Evolutionary conservation across 2,329 filamentous ascomycete genomes (phyloP), one percentile per base, ranked within the genome.

Genomic region (Stylonectria norvegica): DNA sequence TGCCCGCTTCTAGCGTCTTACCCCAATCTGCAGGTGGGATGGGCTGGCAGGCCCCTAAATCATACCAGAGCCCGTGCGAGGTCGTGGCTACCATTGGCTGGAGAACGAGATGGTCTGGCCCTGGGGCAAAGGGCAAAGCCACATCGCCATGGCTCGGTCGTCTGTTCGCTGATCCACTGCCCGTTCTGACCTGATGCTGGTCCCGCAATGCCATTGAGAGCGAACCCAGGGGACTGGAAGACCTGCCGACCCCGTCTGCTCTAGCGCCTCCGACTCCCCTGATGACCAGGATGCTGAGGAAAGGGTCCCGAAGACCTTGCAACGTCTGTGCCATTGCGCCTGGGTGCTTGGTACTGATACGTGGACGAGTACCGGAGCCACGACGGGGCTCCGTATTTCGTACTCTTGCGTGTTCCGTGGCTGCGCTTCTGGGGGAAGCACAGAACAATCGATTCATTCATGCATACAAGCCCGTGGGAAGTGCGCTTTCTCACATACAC

Each of bases 1-100:
- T 48, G 41, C 29, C 36, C 33, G 48, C 45, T 53, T 53, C 51
- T 53, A 45, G 50, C 42, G 44, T 48, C 43, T 52, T 53, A 42
- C 43, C 48, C 42, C 38, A 50, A 45, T 44, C 41, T 47, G 38
- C 36, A 52, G 48, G 45, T 47, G 34, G 40, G 41, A 49, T 33
- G 36, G 39, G 19, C 31, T 39, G 33, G 22, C 39, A 39, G 30
- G 38, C 33, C 27, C 27, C 15, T 15, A 10, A 38, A 27, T 47
- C 42, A 44, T 37, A 19, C 36, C 41, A 45, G 46, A 33, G 37
- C 28, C 45, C 43, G 34, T 22, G 20, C 16, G n/a, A 11, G 36
- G 28, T 27, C 18, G 34, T 16, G 30, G 29, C 36, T 17, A 29
- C 31, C 39, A 43, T 55, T 53, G 37, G 50, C 17, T 38, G 18